Conservation (phyloP, 129 eudicot species). For the Chrysanthemum makinoi region DNA sequence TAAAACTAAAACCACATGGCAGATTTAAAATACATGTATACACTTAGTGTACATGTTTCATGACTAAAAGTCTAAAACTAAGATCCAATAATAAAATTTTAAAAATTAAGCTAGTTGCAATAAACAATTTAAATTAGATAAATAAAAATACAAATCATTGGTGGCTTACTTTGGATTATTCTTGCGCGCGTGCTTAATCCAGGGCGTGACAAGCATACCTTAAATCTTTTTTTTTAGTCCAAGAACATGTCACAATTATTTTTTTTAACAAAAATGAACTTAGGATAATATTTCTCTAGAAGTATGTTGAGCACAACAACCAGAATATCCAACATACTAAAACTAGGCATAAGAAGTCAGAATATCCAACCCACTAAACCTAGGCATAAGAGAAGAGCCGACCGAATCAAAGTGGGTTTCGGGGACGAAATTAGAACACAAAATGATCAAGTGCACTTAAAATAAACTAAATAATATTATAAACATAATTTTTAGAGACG, state of each 20-base stretch:
- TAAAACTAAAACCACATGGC: neutral
- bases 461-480: too few relatives aligned
- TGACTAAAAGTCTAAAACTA: constrained; percentile 1
- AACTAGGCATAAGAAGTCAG: too few relatives aligned
- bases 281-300: too few relatives aligned
- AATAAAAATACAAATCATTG: constrained; percentile 20
- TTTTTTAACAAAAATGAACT: too few relatives aligned
- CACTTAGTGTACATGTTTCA: constrained; percentile 3
- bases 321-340: too few relatives aligned
- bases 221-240: neutral
- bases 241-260: neutral
- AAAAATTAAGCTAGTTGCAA: constrained; percentile 4
- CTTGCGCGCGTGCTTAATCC: constrained; percentile 17
- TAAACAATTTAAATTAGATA: neutral
- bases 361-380: too few relatives aligned
- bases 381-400: too few relatives aligned
- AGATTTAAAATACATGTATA: neutral
- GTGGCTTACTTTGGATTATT: constrained; percentile 4
- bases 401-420: too few relatives aligned
- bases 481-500: too few relatives aligned
- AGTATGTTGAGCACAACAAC: too few relatives aligned
- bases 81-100: neutral
- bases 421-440: too few relatives aligned
- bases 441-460: too few relatives aligned
- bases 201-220: constrained; percentile 28